These are phyloP conservation scores for Platanthera guangdongensis DNA, from an alignment of 106 monocot genomes.

Conservation along the genomic window DNA sequence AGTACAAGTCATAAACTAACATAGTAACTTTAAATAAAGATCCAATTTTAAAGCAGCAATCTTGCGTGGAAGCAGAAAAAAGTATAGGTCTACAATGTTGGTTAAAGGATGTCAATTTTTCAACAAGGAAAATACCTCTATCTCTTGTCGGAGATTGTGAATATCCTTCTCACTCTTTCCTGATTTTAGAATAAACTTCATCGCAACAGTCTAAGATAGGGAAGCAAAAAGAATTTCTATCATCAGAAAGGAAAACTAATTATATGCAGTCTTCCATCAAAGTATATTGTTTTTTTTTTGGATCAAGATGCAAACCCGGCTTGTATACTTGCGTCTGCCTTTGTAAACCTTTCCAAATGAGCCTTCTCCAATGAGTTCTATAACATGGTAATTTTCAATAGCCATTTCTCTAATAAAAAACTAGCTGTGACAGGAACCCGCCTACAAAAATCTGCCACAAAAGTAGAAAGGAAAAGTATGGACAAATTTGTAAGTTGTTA, in stretches of 20 bases:
- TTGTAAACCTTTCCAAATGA: slow-evolving; percentile 98
- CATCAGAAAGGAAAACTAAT: slow-evolving; percentile 1
- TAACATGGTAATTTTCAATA: slow-evolving; percentile 84
- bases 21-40: not conserved
- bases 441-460: not conserved
- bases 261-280: not conserved
- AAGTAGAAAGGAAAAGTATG: not conserved
- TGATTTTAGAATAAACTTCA: slow-evolving; percentile 96
- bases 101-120: not conserved
- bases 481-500: not conserved
- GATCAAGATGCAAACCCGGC: slow-evolving; percentile 37
- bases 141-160: slow-evolving; percentile 87
- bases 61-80: not conserved
- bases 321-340: slow-evolving; percentile 74
- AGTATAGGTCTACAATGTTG: not conserved
- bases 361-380: slow-evolving; percentile 83
- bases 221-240: slow-evolving; percentile 2
- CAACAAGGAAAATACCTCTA: slow-evolving; percentile 49
- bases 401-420: slow-evolving; percentile 26
- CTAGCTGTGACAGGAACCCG: not conserved
- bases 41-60: not conserved
- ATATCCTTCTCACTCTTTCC: slow-evolving; percentile 96
- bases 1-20: not conserved
- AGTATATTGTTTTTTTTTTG: not conserved
- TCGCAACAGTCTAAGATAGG: slow-evolving; percentile 68